A percentile compares a stretch with the other conserved stretches of the same genome.
Evolutionary conservation across 1,139 yeast species (phyloP).

Genomic region (Candida pseudoviswanathii): DNA sequence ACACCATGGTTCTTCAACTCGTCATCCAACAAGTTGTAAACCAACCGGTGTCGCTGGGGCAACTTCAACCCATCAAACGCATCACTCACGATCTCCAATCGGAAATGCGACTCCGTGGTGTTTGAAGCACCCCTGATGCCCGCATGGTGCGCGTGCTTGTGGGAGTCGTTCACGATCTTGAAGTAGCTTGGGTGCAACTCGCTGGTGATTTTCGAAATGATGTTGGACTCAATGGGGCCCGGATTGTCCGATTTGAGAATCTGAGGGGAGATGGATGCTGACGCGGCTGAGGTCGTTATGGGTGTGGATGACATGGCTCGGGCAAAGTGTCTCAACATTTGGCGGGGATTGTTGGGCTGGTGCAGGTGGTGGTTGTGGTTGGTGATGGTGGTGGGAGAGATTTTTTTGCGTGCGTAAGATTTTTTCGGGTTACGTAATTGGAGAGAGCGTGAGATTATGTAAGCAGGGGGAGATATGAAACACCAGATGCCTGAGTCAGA

Average conservation of each 20-base stretch:
- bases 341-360: not conserved
- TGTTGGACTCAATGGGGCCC: constrained; percentile 19
- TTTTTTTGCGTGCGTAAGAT: not conserved
- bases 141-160: constrained; percentile 86
- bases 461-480: too few relatives aligned
- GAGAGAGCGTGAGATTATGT: not conserved
- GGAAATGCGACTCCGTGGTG: constrained; percentile 82
- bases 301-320: constrained; percentile 12
- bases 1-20: constrained; percentile 73
- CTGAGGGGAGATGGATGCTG: not conserved
- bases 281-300: too few relatives aligned
- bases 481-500: too few relatives aligned
- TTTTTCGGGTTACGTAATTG: not conserved
- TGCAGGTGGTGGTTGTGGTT: not conserved
- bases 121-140: constrained; percentile 77
- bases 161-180: constrained; percentile 76
- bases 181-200: constrained; percentile 55
- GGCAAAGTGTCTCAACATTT: constrained; percentile 13
- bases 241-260: constrained; percentile 16
- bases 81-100: constrained; percentile 70
- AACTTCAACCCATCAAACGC: constrained; percentile 65
- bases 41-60: constrained; percentile 78
- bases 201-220: constrained; percentile 39
- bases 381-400: not conserved
- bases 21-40: constrained; percentile 69